Conservation (phyloP, 768 basidiomycete species). For the Pulveroboletus sp. region DNA sequence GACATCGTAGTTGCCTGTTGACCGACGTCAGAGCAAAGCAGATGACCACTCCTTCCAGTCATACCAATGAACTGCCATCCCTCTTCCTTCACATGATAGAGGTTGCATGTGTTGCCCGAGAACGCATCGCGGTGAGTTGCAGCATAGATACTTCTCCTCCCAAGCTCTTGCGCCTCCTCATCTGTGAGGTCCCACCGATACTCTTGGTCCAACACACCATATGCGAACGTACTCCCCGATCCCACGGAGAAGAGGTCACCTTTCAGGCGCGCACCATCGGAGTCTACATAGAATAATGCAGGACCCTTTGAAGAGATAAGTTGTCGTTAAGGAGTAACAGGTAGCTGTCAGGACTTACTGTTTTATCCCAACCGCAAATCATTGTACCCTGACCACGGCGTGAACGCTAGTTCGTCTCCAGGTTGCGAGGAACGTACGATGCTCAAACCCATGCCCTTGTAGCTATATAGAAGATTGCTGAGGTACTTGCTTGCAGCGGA, state of each 20-base stretch:
- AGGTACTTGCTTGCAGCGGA: conserved; percentile 99
- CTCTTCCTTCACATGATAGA: conserved; percentile 91
- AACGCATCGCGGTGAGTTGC: conserved; percentile 96
- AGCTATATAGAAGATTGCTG: conserved; percentile 93
- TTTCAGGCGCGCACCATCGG: conserved; percentile 91
- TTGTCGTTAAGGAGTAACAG: neutral
- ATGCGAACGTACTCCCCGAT: conserved; percentile 97
- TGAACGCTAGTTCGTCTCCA: conserved; percentile 3
- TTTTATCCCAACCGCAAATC: conserved; percentile 99
- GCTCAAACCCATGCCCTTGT: conserved; percentile 98
- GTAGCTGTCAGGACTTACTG: conserved; percentile 45
- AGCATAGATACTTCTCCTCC: conserved; percentile 89
- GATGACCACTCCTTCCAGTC: conserved; percentile 21
- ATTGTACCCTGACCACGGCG: conserved; percentile 74
- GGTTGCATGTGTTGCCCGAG: conserved; percentile 93
- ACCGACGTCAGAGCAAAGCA: conserved; percentile 9
- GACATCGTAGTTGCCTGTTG: conserved; percentile 86
- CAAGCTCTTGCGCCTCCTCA: conserved; percentile 93
- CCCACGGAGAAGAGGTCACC: conserved; percentile 99
- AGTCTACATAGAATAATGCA: conserved; percentile 95
- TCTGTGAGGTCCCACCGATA: conserved; percentile 90
- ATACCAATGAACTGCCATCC: conserved; percentile 96
- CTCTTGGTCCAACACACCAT: conserved; percentile 95
- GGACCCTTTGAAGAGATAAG: conserved; percentile 59
- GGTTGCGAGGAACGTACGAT: conserved; percentile 61